Evolutionary conservation across 148 eudicot species (phyloP).

Genomic region (Beta vulgaris): DNA sequence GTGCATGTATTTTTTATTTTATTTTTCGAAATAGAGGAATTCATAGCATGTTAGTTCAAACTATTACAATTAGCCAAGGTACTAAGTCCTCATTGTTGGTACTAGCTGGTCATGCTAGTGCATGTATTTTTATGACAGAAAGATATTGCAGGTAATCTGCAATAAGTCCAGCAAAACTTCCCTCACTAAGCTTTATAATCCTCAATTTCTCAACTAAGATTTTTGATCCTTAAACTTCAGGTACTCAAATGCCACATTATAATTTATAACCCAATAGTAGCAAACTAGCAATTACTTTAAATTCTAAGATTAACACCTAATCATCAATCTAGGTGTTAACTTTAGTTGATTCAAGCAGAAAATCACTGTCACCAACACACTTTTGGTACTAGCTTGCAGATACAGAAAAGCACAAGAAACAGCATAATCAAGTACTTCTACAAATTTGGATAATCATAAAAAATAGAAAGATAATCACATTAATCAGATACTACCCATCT

Average conservation of each 20-base stretch:
- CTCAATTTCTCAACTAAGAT: no score
- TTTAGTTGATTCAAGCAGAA: background rate
- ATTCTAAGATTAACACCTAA: background rate
- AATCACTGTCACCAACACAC: conserved; percentile 14
- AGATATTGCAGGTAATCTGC: background rate
- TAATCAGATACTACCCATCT: conserved; percentile 8
- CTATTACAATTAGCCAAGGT: no score
- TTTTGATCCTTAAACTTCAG: background rate
- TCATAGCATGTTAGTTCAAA: no score
- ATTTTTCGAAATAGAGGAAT: no score
- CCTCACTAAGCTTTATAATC: no score
- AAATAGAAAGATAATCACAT: background rate
- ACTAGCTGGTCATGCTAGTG: no score
- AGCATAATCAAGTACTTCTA: background rate
- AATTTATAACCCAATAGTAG: background rate
- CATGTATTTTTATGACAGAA: background rate
- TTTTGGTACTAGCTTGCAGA: conserved; percentile 13
- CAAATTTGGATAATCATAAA: background rate
- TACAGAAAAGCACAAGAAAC: conserved; percentile 9
- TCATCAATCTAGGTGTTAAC: background rate
- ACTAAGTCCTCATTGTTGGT: no score
- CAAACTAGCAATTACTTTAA: background rate
- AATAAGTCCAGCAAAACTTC: background rate
- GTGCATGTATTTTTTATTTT: no score
- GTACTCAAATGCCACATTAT: background rate